A percentile compares a stretch with the other conserved stretches of the same genome.
Conservation (phyloP, 352 stramenopile genomes). For the Phytophthora pinifolia region DNA sequence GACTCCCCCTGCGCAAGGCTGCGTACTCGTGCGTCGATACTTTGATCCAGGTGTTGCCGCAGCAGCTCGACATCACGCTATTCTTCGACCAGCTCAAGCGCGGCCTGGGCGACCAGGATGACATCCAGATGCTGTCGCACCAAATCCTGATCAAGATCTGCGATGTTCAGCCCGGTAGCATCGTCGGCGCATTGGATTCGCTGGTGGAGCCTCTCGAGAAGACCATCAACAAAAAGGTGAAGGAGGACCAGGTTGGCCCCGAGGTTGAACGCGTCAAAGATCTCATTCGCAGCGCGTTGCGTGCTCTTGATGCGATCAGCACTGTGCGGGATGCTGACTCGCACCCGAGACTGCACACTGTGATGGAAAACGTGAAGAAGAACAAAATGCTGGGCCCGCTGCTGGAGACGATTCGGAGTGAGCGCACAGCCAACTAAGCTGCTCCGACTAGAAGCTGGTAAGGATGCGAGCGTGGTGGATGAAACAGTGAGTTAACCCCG, state of each 20-base stretch:
- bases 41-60: conserved; percentile 92
- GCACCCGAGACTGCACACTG: conserved; percentile 66
- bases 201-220: conserved; percentile 95
- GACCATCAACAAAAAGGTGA: conserved; percentile 95
- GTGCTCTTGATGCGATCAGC: conserved; percentile 80
- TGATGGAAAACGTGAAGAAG: conserved; percentile 70
- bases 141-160: conserved; percentile 97
- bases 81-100: conserved; percentile 95
- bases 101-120: conserved; percentile 93
- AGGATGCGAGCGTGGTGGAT: conserved; percentile 2
- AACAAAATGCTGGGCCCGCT: conserved; percentile 61
- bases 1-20: conserved; percentile 85
- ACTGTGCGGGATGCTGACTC: conserved; percentile 69
- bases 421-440: conserved; percentile 40
- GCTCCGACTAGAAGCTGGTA: neutral
- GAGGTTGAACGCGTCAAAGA: conserved; percentile 96
- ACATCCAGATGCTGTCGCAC: conserved; percentile 96
- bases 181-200: conserved; percentile 87
- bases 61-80: conserved; percentile 89
- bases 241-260: conserved; percentile 94
- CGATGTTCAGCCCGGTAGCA: conserved; percentile 64
- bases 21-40: conserved; percentile 96
- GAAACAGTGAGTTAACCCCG: conserved; percentile 7
- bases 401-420: conserved; percentile 66
- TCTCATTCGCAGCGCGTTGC: conserved; percentile 95